Percentiles rank a stretch among this genome's conserved stretches.
Evolutionary conservation across 306 rosid species (phyloP).

Genomic region (Crotalaria pallida): DNA sequence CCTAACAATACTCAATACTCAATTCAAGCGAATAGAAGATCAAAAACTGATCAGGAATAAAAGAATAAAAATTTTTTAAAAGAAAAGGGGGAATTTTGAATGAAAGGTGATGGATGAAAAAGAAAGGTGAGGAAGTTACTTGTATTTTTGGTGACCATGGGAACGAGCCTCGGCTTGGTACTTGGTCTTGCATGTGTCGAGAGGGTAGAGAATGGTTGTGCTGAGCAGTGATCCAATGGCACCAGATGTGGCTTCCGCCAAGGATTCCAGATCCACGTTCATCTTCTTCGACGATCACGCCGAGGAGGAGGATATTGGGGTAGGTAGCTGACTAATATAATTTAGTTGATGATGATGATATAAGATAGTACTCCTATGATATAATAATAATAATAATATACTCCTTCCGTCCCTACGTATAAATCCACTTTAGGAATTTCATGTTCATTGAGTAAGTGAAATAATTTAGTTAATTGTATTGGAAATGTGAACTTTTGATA

Average conservation of each 20-base stretch:
- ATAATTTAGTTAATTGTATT: no score
- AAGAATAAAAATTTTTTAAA: no score
- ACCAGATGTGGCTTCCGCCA: conserved; percentile 97
- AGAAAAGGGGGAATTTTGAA: not conserved
- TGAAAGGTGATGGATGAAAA: conserved; percentile 8
- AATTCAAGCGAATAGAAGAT: not conserved
- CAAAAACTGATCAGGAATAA: not conserved
- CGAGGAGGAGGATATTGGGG: not conserved
- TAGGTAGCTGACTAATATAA: no score
- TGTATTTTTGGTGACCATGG: conserved; percentile 63
- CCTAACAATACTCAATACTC: no score
- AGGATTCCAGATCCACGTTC: conserved; percentile 84
- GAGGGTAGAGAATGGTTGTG: conserved; percentile 90
- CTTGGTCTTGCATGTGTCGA: conserved; percentile 93
- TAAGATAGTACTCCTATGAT: no score
- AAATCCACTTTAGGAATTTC: no score
- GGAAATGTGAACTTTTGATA: no score
- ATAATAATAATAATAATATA: no score
- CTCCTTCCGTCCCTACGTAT: no score
- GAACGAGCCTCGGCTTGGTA: conserved; percentile 85
- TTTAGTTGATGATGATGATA: no score
- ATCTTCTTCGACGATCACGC: conserved; percentile 14
- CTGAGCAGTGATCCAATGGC: conserved; percentile 92
- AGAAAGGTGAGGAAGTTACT: conserved; percentile 19
- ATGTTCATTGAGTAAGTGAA: no score